Evolutionary conservation across 1,139 yeast species (phyloP), one percentile per base, ranked within the genome.

Genomic region (Geotrichum reessii): DNA sequence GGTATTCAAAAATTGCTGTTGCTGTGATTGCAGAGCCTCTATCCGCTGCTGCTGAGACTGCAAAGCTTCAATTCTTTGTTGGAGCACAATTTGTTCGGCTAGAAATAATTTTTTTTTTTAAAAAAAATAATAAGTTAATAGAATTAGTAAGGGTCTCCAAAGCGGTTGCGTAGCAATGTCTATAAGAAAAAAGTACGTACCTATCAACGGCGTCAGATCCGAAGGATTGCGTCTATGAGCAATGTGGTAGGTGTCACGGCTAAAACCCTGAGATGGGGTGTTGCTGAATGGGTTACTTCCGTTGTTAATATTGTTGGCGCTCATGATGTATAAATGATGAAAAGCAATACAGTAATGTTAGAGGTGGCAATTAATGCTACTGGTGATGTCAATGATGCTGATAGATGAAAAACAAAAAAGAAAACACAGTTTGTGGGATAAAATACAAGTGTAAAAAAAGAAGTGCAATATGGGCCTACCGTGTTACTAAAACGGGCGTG

Each of bases 201-300:
- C 84, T 96, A 92, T 91, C 64, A 92, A 77, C 60, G 87, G 87
- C 17, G 97, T 92, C 72, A 92, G 79, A 72, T 92, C 98, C 65
- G 92, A 84, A 27, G 97, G 97, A 4, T 97, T 87, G 63, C 96
- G 81, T 69, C 97, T 81, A 69, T 91, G 97, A 27, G 97, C 97
- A 65, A 92, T 90, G 74, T 90, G 95, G 64, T 92, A 65, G 57
- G 69, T 66, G 40, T 67, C 42, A 37, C 42, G 42, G 17, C n/a
- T 37, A 12, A 37, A 37, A 14, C 42, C 42, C 42, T 37, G 42
- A 12, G 42, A 14, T 2, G 42, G 42, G 42, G 19, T 37, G 42
- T 37, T 37, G 42, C 17, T 19, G n/a, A 37, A 37, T 14, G 64
- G 42, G 64, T 63, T 40, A 61, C 63, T 47, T 55, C 46, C 24